phyloP scores from a whole-genome alignment of 352 stramenopile genomes.

The Phytopythium montanum region DNA sequence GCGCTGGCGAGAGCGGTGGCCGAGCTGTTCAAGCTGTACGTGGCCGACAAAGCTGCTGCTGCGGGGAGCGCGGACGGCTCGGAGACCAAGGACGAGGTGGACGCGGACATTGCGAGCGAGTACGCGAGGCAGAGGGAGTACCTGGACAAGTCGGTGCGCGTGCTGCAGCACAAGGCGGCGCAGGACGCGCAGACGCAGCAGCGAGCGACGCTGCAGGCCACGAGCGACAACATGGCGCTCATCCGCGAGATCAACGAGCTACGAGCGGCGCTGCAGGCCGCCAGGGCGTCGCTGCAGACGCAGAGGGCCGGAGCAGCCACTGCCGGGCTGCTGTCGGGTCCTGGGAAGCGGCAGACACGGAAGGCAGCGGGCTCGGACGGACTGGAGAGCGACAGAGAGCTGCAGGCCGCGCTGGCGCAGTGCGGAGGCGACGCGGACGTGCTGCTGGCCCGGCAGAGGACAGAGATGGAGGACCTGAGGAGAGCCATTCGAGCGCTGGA shows the following conservation, averaged over 20 bases:
- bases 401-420: conserved; percentile 16
- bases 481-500: conserved; percentile 74
- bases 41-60: conserved; percentile 15
- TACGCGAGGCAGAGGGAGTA: conserved; percentile 92
- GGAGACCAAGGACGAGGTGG: conserved; percentile 24
- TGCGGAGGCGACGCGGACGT: conserved; percentile 42
- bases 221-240: conserved; percentile 87
- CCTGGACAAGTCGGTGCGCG: conserved; percentile 89
- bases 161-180: conserved; percentile 85
- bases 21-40: conserved; percentile 72
- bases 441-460: conserved; percentile 49
- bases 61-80: not conserved
- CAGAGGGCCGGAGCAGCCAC: conserved; percentile 45
- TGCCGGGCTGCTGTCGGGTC: conserved; percentile 16
- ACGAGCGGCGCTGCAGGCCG: conserved; percentile 58
- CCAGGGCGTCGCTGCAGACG: conserved; percentile 82
- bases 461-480: conserved; percentile 76
- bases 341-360: conserved; percentile 13
- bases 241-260: conserved; percentile 94
- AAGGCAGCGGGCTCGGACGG: not conserved
- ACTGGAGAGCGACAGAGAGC: conserved; percentile 13
- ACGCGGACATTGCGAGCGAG: conserved; percentile 74
- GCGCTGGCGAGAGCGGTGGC: conserved; percentile 77
- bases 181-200: conserved; percentile 71
- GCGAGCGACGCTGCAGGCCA: conserved; percentile 54